A percentile compares a stretch with the other conserved stretches of the same genome.
Evolutionary conservation across 2,329 filamentous ascomycete genomes (phyloP).

Genomic region (Penicillium sp.): DNA sequence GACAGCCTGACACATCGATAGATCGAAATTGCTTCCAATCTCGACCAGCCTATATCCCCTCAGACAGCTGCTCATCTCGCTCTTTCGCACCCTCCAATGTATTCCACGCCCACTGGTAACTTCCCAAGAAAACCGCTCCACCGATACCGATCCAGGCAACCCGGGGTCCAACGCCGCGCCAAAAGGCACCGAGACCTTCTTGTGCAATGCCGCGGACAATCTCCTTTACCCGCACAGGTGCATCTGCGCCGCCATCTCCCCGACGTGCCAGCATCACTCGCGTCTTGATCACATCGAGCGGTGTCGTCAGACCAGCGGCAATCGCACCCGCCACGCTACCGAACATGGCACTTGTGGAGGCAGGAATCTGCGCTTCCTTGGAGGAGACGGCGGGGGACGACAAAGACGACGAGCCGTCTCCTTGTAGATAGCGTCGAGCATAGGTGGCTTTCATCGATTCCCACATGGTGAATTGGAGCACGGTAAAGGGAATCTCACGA

Average conservation of each 20-base stretch:
- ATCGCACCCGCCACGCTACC: conserved; percentile 78
- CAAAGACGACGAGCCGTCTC: conserved; percentile 24
- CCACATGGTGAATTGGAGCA: conserved; percentile 97
- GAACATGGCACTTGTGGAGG: conserved; percentile 74
- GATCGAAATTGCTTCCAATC: not conserved
- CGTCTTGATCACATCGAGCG: conserved; percentile 94
- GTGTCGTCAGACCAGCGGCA: conserved; percentile 83
- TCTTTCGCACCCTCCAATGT: conserved; percentile 48
- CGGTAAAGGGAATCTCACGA: conserved; percentile 93
- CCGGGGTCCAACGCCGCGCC: conserved; percentile 61
- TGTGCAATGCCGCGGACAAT: conserved; percentile 61
- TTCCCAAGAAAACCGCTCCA: conserved; percentile 88
- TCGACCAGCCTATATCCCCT: not conserved
- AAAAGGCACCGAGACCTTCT: conserved; percentile 43
- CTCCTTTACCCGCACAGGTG: conserved; percentile 29
- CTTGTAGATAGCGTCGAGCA: conserved; percentile 38
- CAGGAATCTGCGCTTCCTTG: conserved; percentile 50
- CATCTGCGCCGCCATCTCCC: conserved; percentile 51
- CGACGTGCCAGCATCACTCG: conserved; percentile 80
- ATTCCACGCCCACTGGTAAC: conserved; percentile 85
- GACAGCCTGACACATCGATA: no score
- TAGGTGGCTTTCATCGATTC: conserved; percentile 70
- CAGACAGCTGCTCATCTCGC: conserved; percentile 7
- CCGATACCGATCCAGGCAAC: conserved; percentile 94
- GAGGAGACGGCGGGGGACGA: conserved; percentile 5